These are phyloP conservation scores for Lenzites betulinus DNA, from an alignment of 768 basidiomycete genomes.

Conservation along the genomic window DNA sequence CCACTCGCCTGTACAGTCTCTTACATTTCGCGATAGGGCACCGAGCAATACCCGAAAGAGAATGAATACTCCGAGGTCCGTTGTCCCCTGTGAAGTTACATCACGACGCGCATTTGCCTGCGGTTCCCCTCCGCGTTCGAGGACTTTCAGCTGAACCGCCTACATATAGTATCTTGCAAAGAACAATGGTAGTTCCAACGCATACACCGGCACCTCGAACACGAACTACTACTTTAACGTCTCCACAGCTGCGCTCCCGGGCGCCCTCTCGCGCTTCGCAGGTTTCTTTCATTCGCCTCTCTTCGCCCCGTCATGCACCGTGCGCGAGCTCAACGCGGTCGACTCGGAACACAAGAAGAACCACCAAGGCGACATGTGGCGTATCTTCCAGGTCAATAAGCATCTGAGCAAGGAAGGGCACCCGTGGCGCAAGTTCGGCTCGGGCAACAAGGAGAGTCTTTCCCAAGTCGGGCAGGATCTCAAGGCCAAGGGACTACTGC, in stretches of 20 bases:
- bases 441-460: conserved; percentile 77
- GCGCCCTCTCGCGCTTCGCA: conserved; percentile 76
- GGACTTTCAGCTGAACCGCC: background rate
- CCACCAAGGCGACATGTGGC: conserved; percentile 85
- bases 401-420: conserved; percentile 77
- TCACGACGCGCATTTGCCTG: too few species aligned
- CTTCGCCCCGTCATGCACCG: conserved; percentile 82
- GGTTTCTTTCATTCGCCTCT: conserved; percentile 94
- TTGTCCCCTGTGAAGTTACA: background rate
- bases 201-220: conserved; percentile 88
- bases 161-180: conserved; percentile 66
- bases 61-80: conserved; percentile 90
- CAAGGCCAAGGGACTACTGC: conserved; percentile 50
- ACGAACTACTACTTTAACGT: conserved; percentile 89
- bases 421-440: conserved; percentile 91
- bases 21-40: conserved; percentile 52
- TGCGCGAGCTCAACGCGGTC: conserved; percentile 91
- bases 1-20: background rate
- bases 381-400: conserved; percentile 95
- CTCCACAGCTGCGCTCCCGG: conserved; percentile 59
- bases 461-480: conserved; percentile 59
- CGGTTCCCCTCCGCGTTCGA: too few species aligned
- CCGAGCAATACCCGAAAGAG: conserved; percentile 82
- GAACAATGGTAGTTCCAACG: conserved; percentile 88
- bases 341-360: conserved; percentile 99